A percentile compares a stretch with the other conserved stretches of the same genome.
These are phyloP conservation scores for Chamaenerion angustifolium DNA, from an alignment of 345 rosid genomes.

Conservation along the genomic window DNA sequence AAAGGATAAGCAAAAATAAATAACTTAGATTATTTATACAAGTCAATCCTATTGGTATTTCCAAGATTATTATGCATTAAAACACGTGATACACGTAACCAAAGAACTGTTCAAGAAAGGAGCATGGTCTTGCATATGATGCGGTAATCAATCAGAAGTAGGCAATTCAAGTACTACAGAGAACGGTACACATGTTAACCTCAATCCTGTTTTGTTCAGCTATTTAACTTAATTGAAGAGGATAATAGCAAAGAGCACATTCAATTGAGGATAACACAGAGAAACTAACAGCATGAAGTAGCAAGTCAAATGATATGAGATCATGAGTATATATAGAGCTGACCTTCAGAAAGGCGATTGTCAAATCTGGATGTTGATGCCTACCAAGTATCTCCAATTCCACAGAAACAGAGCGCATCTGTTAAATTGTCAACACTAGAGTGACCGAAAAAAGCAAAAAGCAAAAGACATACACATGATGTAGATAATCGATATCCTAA, in stretches of 20 bases:
- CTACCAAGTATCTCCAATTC: constrained; percentile 90
- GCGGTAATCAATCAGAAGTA: no score
- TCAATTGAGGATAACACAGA: neutral
- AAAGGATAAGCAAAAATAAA: constrained; percentile 5
- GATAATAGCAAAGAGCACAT: no score
- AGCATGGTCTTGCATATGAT: no score
- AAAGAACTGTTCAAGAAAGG: no score
- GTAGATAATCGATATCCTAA: no score
- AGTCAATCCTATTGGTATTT: no score
- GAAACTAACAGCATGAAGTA: neutral
- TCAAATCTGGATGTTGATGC: constrained; percentile 81
- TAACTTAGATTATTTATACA: neutral
- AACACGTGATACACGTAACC: no score
- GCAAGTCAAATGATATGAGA: neutral
- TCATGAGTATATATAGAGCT: neutral
- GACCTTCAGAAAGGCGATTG: constrained; percentile 80
- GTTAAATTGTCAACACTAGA: constrained; percentile 13
- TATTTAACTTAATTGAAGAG: no score
- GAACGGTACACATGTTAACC: no score
- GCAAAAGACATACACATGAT: no score
- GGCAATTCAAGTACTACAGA: no score
- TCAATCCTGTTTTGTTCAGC: no score
- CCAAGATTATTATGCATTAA: neutral
- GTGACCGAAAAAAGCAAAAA: neutral
- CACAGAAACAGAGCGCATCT: constrained; percentile 71